Evolutionary conservation across 345 rosid species (phyloP), one percentile per base, ranked within the genome.

Genomic region (Citrus glauca): DNA sequence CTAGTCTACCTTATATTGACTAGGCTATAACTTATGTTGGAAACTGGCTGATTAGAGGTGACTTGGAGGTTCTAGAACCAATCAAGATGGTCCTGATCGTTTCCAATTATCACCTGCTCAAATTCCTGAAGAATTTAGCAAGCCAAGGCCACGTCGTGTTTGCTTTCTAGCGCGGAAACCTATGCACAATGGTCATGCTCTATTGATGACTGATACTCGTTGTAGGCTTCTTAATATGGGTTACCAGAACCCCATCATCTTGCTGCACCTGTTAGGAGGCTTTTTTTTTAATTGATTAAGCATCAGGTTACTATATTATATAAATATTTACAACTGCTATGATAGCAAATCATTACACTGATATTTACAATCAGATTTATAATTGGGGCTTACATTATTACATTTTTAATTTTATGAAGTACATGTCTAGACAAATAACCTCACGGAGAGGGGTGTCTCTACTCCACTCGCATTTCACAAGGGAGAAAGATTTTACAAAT

Each of bases 161-260:
- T 85, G 99, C 99, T 78, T 96, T 96, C 86, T 98, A 96, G 91
- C 91, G 94, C 90, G 99, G 82, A 96, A 96, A 80, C 98, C 98
- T n/a, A 98, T 96, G 24, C 98, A 96, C 77, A 96, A 94, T 78
- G 99, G 99, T 53, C 99, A 94, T 69, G 99, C 99, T 62, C 85
- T 96, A 40, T 86, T 96, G 77, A 96, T 96, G 98, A 94, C 94
- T 50, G 98, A 96, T 84, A 96, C 98, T 70, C 94, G 97, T 42
- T 85, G 84, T 57, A 85, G 97, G 53, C 98, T 96, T 77, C 98
- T 96, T 62, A 95, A 96, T 68, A 91, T 94, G 97, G 99, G 98
- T 35, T 96, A 90, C 79, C 85, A 91, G 87, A 96, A 96, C 40
- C 99, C 99, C 64, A 78, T 92, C 73, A 97, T 96, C 79, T 78